Conservation (phyloP, 2,329 filamentous ascomycete species). For the Apiospora kogelbergensis region DNA sequence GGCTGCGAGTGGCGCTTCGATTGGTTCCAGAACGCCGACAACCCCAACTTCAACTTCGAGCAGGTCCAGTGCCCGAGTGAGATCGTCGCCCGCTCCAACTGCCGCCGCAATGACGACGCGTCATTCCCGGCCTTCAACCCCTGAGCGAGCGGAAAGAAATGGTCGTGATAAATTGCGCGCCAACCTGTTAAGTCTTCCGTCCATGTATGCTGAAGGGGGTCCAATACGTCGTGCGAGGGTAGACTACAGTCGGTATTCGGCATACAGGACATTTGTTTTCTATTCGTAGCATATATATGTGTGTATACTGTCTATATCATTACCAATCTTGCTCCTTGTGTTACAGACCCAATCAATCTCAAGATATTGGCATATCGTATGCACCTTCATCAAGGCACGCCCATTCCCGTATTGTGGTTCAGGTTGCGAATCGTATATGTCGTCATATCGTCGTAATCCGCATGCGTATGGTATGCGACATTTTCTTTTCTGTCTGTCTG, state of each 20-base stretch:
- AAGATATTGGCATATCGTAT: background rate
- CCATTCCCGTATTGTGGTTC: background rate
- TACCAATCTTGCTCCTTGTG: background rate
- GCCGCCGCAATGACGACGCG: constrained; percentile 26
- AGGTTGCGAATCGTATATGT: background rate
- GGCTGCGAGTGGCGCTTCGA: constrained; percentile 55
- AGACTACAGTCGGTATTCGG: background rate
- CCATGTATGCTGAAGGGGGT: too few relatives aligned
- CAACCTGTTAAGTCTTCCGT: too few relatives aligned
- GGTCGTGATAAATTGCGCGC: too few relatives aligned
- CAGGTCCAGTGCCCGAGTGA: constrained; percentile 47
- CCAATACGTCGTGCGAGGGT: too few relatives aligned
- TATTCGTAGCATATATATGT: background rate
- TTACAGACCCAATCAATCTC: background rate
- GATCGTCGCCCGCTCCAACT: constrained; percentile 43
- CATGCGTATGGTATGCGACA: background rate
- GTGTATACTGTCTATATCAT: background rate
- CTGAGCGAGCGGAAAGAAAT: background rate
- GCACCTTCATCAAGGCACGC: background rate
- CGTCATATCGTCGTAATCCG: background rate
- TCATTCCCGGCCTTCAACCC: constrained; percentile 13
- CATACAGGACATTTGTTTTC: background rate
- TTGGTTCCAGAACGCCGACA: constrained; percentile 51
- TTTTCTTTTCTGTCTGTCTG: background rate
- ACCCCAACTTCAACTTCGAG: constrained; percentile 44